These are phyloP conservation scores for Phaeotremella fagi DNA, from an alignment of 768 basidiomycete species.

Conservation along the genomic window DNA sequence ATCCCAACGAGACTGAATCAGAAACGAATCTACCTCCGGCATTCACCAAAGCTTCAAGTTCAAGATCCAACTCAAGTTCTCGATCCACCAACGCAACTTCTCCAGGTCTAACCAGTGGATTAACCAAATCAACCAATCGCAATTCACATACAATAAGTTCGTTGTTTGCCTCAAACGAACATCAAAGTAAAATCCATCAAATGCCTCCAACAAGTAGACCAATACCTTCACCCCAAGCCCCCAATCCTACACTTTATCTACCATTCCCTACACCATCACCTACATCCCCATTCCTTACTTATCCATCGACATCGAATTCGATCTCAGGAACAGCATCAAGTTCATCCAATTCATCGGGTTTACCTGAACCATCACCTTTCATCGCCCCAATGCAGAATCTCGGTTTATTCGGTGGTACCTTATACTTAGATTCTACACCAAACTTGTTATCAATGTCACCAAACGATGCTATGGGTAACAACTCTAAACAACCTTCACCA, in stretches of 20 bases:
- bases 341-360: slow-evolving; percentile 6
- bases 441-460: background rate
- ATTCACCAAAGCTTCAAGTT: background rate
- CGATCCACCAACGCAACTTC: background rate
- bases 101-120: background rate
- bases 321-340: slow-evolving; percentile 6
- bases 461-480: background rate
- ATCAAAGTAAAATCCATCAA: background rate
- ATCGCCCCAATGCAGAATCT: slow-evolving; percentile 36
- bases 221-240: slow-evolving; percentile 22
- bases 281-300: slow-evolving; percentile 38
- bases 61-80: background rate
- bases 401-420: slow-evolving; percentile 35
- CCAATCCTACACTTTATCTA: slow-evolving; percentile 35
- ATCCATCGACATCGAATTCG: background rate
- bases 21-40: slow-evolving; percentile 27
- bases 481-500: slow-evolving; percentile 5
- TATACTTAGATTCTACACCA: slow-evolving; percentile 13
- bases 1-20: slow-evolving; percentile 34
- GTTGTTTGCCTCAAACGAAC: slow-evolving; percentile 12
- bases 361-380: slow-evolving; percentile 38
- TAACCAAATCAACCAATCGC: background rate
- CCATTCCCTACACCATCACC: slow-evolving; percentile 44
- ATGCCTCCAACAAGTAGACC: slow-evolving; percentile 14
- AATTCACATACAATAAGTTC: slow-evolving; percentile 16